phyloP scores from a whole-genome alignment of 2,329 filamentous ascomycete genomes.

The Sordariomycetes sp. region DNA sequence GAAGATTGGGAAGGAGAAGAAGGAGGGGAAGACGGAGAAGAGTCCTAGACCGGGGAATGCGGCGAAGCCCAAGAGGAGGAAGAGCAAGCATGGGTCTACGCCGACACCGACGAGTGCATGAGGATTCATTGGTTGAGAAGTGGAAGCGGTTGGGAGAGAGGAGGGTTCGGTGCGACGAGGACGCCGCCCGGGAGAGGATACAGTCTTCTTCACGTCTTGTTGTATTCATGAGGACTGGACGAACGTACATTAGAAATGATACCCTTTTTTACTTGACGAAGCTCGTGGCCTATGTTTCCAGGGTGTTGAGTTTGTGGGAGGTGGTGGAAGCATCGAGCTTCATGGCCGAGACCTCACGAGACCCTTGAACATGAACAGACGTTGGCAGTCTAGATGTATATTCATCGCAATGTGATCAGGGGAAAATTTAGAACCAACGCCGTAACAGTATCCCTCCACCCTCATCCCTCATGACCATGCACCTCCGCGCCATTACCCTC shows the following conservation, averaged over 20 bases:
- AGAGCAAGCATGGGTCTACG: constrained; percentile 18
- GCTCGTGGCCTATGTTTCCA: neutral
- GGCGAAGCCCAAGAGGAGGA: constrained; percentile 22
- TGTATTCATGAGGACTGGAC: neutral
- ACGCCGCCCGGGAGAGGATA: neutral
- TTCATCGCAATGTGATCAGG: neutral
- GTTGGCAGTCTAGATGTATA: neutral
- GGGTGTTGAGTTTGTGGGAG: neutral
- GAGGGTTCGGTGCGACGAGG: neutral
- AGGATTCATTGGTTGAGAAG: neutral
- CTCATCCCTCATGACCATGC: neutral
- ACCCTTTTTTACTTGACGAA: neutral
- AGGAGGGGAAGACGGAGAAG: constrained; percentile 22
- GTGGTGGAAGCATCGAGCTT: neutral
- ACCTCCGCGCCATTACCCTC: neutral
- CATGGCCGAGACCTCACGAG: neutral
- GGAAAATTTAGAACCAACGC: neutral
- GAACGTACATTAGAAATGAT: neutral
- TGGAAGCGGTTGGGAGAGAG: neutral
- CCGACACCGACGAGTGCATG: neutral
- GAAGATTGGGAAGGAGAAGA: constrained; percentile 16
- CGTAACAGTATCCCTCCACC: neutral
- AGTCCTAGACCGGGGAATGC: constrained; percentile 12
- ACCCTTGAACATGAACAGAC: neutral
- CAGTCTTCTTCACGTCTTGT: neutral